phyloP scores from a whole-genome alignment of 1,284 basidiomycete species.

The Ceratobasidium sp. region DNA sequence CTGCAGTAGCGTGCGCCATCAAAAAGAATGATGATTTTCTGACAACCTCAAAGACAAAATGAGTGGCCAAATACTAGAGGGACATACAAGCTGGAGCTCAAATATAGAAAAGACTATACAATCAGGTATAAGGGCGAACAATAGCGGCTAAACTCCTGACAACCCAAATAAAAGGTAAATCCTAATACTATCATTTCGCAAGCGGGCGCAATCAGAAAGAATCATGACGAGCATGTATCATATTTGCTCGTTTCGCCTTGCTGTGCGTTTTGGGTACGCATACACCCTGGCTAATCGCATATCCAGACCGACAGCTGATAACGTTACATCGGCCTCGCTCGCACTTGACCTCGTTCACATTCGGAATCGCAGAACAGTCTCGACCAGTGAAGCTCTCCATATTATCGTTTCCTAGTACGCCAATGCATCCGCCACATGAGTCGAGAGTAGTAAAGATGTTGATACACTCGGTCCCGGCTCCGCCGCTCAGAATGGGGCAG shows the following conservation, averaged over 20 bases:
- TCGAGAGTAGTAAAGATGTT: slow-evolving; percentile 5
- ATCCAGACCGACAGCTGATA: not conserved
- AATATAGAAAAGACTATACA: too few relatives aligned
- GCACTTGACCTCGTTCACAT: slow-evolving; percentile 12
- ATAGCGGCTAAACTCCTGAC: not conserved
- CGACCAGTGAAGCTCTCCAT: not conserved
- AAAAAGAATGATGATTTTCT: too few relatives aligned
- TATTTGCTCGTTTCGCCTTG: not conserved
- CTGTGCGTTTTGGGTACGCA: not conserved
- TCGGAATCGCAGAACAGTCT: slow-evolving; percentile 10
- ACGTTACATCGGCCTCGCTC: slow-evolving; percentile 7
- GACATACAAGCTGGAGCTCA: too few relatives aligned
- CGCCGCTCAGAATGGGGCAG: not conserved
- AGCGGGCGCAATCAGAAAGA: not conserved
- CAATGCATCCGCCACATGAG: slow-evolving; percentile 22
- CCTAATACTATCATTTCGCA: not conserved
- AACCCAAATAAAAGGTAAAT: not conserved
- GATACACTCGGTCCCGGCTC: slow-evolving; percentile 3
- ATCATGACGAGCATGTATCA: not conserved
- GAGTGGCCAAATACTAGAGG: too few relatives aligned
- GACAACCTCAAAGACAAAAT: too few relatives aligned
- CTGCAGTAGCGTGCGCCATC: too few relatives aligned
- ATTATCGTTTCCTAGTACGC: not conserved
- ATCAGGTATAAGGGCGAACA: too few relatives aligned
- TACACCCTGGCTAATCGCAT: not conserved